Base-by-base conservation (phyloP, 192 early-diverging fungal genomes). In the Backusella macrospora region DNA sequence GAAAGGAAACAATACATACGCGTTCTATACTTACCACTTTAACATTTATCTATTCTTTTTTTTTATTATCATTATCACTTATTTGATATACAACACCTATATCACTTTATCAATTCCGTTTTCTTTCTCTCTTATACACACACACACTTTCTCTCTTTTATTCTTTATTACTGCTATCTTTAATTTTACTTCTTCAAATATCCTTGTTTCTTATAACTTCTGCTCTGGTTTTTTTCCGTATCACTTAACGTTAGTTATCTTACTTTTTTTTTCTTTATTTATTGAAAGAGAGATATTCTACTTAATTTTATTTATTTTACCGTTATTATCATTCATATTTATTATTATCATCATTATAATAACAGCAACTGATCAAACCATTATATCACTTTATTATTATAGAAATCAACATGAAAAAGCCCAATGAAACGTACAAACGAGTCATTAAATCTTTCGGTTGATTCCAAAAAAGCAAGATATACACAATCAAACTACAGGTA, bases 21-120 rank as follows among this genome's bases (percentile, higher is more conserved):
- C 52, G 52, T 59, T 59, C 52, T 59, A 59, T 59, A 59, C 52
- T 59, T 59, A 59, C 52, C 21, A 26, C 52, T 59, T 59, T 59
- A 59, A 59, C 52, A 26, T 59, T 59, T 26, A 21, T 59, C 52
- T 26, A 59, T 59, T n/a, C 52, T 59, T 7, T 59, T 59, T 23
- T 12, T 59, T 23, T 59, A 1, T 43, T 43, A 43, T 43, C 2
- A 34, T 34, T 2, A 34, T 34, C 29, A 34, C 29, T 34, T 34
- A 34, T 34, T 34, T 34, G 29, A 34, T 34, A 34, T 34, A 34
- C 0, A 34, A 34, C 29, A 43, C 26, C 6, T 59, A 46, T 46
- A 46, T 46, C 45, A 2, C 29, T 34, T 34, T 34, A 34, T 34
- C 29, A 34, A 34, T 34, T 34, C 29, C 29, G 29, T 34, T 34